Conservation (phyloP, 768 basidiomycete species). For the Boletus rufocinnamomeus region DNA sequence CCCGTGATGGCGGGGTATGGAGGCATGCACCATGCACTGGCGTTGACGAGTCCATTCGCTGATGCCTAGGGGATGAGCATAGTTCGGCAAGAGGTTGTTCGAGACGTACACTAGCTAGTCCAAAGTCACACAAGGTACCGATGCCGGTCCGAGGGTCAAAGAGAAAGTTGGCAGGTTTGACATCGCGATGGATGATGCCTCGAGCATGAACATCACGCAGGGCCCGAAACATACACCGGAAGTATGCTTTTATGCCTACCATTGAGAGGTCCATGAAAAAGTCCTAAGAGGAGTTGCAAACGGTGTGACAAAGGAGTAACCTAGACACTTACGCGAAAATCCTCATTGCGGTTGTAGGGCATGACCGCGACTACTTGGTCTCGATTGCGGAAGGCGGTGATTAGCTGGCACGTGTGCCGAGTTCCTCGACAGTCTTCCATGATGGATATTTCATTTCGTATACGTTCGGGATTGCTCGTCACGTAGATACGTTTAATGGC, state of each 20-base stretch:
- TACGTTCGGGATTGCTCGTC: constrained; percentile 90
- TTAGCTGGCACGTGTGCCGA: constrained; percentile 87
- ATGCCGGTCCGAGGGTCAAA: constrained; percentile 82
- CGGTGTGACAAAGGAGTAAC: background rate
- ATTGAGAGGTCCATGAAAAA: constrained; percentile 78
- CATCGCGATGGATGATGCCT: constrained; percentile 92
- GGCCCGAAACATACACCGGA: constrained; percentile 89
- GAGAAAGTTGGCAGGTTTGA: constrained; percentile 97
- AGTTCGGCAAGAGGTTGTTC: background rate
- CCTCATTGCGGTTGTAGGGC: constrained; percentile 90
- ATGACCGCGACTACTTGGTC: constrained; percentile 95
- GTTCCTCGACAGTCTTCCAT: constrained; percentile 84
- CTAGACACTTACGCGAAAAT: constrained; percentile 78
- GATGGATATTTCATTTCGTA: constrained; percentile 90
- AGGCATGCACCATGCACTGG: constrained; percentile 63
- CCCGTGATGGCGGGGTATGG: constrained; percentile 66
- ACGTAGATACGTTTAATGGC: constrained; percentile 97
- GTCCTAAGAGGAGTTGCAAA: constrained; percentile 47
- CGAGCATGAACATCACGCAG: constrained; percentile 85
- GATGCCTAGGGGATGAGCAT: constrained; percentile 12
- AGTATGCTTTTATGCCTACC: constrained; percentile 78
- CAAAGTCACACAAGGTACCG: constrained; percentile 93
- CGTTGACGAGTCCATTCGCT: constrained; percentile 57
- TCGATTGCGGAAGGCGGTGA: constrained; percentile 86
- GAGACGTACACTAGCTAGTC: constrained; percentile 82